Percentiles rank a stretch among this genome's conserved stretches.
Conservation (phyloP, 2,329 filamentous ascomycete genomes). For the Tolypocladium endophyticum region DNA sequence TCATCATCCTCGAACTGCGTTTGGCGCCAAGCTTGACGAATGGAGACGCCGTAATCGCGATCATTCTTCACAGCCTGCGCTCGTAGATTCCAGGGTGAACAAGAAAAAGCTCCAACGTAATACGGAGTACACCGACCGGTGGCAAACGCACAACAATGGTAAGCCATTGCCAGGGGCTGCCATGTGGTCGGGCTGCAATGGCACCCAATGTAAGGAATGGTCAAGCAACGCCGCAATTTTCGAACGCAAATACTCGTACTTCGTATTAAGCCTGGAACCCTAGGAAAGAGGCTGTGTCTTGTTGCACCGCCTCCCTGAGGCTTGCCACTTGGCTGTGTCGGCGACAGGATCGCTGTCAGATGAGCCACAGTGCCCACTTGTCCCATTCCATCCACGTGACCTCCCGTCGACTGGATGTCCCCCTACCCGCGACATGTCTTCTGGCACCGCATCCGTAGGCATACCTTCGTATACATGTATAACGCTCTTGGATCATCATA, state of each 20-base stretch:
- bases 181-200: not conserved
- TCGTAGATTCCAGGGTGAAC: not conserved
- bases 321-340: not conserved
- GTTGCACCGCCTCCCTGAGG: not conserved
- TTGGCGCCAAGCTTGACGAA: not conserved
- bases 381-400: not conserved
- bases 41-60: not conserved
- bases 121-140: too few relatives aligned
- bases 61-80: not conserved
- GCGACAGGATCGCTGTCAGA: not conserved
- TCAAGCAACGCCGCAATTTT: not conserved
- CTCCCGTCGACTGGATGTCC: not conserved
- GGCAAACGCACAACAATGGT: not conserved
- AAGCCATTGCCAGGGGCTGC: not conserved
- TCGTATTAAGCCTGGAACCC: not conserved
- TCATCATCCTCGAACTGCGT: not conserved
- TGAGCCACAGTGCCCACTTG: not conserved
- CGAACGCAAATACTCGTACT: not conserved
- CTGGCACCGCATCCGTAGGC: too few relatives aligned
- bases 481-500: too few relatives aligned
- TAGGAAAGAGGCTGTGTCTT: not conserved
- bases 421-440: too few relatives aligned
- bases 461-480: too few relatives aligned
- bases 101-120: not conserved
- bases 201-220: not conserved